phyloP scores from a whole-genome alignment of 306 rosid genomes.

The Gillenia trifoliata region DNA sequence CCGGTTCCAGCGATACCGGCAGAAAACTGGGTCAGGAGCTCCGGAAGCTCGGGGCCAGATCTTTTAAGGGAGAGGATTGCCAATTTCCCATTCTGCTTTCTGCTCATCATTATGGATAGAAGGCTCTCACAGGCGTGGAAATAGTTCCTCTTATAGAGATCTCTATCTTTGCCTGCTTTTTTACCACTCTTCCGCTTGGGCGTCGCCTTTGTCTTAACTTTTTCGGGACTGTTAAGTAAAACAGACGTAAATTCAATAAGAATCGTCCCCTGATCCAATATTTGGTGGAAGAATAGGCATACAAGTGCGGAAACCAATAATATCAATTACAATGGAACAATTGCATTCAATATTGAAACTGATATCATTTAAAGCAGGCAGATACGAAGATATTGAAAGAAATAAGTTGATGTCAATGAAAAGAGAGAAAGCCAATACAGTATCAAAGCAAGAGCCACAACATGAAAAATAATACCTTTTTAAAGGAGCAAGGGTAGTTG shows the following conservation, averaged over 20 bases:
- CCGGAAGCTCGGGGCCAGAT: constrained; percentile 73
- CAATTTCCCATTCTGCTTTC: constrained; percentile 36
- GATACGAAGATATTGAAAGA: not conserved
- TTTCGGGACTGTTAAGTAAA: constrained; percentile 60
- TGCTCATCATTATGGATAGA: constrained; percentile 57
- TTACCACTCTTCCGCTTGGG: constrained; percentile 46
- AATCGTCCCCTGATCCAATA: constrained; percentile 4
- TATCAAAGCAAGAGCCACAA: not conserved
- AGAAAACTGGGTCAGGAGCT: constrained; percentile 66
- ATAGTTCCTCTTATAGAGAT: constrained; percentile 61
- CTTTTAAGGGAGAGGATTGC: constrained; percentile 55
- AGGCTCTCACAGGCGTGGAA: constrained; percentile 80
- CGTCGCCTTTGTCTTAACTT: constrained; percentile 50
- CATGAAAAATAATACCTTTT: constrained; percentile 46
- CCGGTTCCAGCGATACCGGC: constrained; percentile 85
- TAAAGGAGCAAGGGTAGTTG: constrained; percentile 53
- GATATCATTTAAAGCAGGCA: not conserved
- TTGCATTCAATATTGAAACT: not conserved
- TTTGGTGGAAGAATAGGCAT: not conserved
- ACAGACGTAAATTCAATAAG: constrained; percentile 8
- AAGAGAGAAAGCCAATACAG: not conserved
- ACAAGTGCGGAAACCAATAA: not conserved
- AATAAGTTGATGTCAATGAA: not conserved
- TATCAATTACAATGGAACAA: not conserved
- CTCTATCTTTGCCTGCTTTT: constrained; percentile 53